Conservation (phyloP, 805 yeast genomes). For the Komagataella ulmi region DNA sequence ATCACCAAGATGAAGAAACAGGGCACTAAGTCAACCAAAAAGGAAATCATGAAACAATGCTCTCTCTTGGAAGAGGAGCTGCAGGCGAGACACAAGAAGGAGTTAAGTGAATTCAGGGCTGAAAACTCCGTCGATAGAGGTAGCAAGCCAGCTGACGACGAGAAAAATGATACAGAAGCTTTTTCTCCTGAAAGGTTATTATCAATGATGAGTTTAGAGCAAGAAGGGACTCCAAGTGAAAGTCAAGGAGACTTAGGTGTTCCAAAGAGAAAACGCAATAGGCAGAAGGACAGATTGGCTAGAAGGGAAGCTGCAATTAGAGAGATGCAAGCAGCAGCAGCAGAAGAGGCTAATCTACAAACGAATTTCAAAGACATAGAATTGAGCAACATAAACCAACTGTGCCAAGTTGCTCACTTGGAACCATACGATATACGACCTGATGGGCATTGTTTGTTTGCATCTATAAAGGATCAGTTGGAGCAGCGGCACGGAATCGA, state of each 20-base stretch:
- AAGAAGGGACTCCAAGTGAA: conserved; percentile 8
- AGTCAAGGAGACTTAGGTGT: conserved; percentile 3
- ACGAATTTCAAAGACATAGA: conserved; percentile 67
- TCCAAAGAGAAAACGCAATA: conserved; percentile 43
- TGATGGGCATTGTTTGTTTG: conserved; percentile 91
- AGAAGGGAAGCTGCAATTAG: conserved; percentile 60
- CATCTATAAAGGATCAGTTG: conserved; percentile 75
- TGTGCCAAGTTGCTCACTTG: conserved; percentile 37
- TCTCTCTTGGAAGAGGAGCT: conserved; percentile 43
- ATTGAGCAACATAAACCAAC: conserved; percentile 42
- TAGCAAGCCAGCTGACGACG: conserved; percentile 5
- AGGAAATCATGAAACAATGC: conserved; percentile 49
- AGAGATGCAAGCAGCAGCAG: conserved; percentile 52
- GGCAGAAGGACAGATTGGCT: conserved; percentile 77
- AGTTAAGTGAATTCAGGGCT: conserved; percentile 18
- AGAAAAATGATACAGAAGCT: conserved; percentile 28
- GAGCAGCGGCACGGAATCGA: conserved; percentile 30
- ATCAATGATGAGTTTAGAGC: conserved; percentile 36
- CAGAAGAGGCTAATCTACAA: conserved; percentile 47
- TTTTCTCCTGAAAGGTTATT: conserved; percentile 56
- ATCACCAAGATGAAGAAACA: conserved; percentile 72
- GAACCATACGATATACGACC: conserved; percentile 61
- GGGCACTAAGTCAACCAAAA: conserved; percentile 68
- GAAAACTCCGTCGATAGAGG: conserved; percentile 1
- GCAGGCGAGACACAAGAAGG: conserved; percentile 39